Base-by-base conservation (phyloP, 192 early-diverging fungal genomes). In the Linnemannia elongata region DNA sequence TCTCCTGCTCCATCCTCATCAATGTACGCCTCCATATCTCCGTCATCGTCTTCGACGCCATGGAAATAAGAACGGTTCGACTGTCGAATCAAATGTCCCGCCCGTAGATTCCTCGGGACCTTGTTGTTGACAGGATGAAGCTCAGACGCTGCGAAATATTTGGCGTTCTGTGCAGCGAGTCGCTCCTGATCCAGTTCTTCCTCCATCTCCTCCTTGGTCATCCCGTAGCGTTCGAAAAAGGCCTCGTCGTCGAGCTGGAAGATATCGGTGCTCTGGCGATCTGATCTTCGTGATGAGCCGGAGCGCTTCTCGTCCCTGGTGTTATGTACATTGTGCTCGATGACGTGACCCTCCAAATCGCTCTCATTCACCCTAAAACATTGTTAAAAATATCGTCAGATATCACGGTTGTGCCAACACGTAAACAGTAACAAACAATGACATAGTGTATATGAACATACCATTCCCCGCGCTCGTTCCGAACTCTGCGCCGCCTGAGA, bases 381-480 rank as follows among this genome's bases (percentile, higher is more conserved):
- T 47, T 69, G 30, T 13, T 27, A 60, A 33, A 1, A 33, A 66
- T n/a, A 42, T 45, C 49, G 49, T 52, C 20, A 52, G 49, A 52
- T 6, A 20, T 17, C 5, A 18, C 15, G 5, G 12, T 15, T 45
- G 44, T 52, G 18, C 18, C 49, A 20, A 4, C 49, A 1, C 0
- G 49, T 52, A 52, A 13, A 45, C 3, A 2, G 4, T 20, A 18
- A 17, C 2, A 22, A 22, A 20, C 20, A 52, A 20, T 52, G 49
- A 18, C 49, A 52, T 6, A 52, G 49, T 4, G 44, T 5, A 52
- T 17, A 1, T 39, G 9, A 24, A 17, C 72, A 66, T 88, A 93
- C 94, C 94, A 95, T 75, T 94, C 92, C 13, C 94, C 94, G 47
- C 79, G 73, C 49, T 89, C 89, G 55, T 94, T 92, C 36, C 94